Base-by-base conservation (phyloP, 768 basidiomycete species). In the Cystofilobasidium ferigula region DNA sequence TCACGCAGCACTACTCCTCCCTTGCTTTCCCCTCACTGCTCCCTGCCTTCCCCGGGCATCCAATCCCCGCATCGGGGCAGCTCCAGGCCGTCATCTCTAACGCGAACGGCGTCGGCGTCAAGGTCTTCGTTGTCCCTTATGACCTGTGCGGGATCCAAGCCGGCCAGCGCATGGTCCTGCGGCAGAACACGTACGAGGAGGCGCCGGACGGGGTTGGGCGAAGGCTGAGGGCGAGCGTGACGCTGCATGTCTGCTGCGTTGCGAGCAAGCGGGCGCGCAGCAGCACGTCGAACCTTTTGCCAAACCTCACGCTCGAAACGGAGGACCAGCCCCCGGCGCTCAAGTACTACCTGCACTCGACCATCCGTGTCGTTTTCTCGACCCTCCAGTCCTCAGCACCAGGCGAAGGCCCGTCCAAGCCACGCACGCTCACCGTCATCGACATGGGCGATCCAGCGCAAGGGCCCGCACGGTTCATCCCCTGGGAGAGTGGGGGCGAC, bases 81-180 rank as follows among this genome's bases (percentile, higher is more conserved):
- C 38, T 76, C 24, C 76, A 76, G 61, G 63, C 75, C 38, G 70
- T 76, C 64, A 68, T 76, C 62, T 73, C 72, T 62, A 75, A 76
- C 60, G 62, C 70, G 28, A 70, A 71, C 35, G 69, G 70, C 20
- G 74, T 73, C 14, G 69, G 72, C 26, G 71, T 75, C 70, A 74
- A 74, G 63, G 68, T 76, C 14, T 75, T 76, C 58, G 62, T 76
- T 36, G 62, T 76, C 14, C 73, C 74, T 1, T 76, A 76, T 69
- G 75, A 76, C 56, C 63, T 76, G 22, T 67, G 66, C 14, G 73
- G 71, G 3, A 72, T 76, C 69, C 72, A 71, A 0, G 36, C 48
- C 13, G 74, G 74, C 2, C 63, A 72, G 0, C 71, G 73, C 43
- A 74, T 74, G 24, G 73, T 75, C 64, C 38, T 76, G 3, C 70